Percentiles rank a stretch among this genome's conserved stretches.
Conservation (phyloP, 108 stramenopile species). For the Nitzschia sp. region DNA sequence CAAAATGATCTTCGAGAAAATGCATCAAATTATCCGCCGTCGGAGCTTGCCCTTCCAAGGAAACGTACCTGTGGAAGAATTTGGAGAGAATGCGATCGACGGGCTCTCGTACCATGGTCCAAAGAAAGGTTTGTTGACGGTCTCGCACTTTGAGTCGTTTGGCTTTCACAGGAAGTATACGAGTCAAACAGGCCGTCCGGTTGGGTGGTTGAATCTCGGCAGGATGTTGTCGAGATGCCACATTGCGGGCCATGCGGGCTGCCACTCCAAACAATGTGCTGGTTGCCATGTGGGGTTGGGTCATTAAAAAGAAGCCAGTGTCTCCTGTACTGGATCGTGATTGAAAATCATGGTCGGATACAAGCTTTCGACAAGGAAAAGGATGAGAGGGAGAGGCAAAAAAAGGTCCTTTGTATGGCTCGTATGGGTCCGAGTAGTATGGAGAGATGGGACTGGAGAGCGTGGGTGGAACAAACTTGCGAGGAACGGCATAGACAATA, state of each 20-base stretch:
- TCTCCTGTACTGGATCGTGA: conserved; percentile 9
- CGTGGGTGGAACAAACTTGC: conserved; percentile 11
- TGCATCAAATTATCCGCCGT: conserved; percentile 15
- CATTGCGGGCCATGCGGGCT: conserved; percentile 27
- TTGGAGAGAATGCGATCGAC: conserved; percentile 32
- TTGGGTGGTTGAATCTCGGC: neutral
- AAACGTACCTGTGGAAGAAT: conserved; percentile 27
- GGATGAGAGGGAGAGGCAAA: conserved; percentile 26
- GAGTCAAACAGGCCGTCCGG: conserved; percentile 18
- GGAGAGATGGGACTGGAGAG: conserved; percentile 35
- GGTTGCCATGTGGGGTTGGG: conserved; percentile 31
- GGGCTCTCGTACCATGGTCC: conserved; percentile 51
- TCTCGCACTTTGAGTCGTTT: conserved; percentile 18
- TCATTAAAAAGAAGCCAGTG: conserved; percentile 34
- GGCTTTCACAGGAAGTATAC: conserved; percentile 18
- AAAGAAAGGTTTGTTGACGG: conserved; percentile 33
- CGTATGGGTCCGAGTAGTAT: conserved; percentile 11
- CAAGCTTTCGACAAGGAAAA: conserved; percentile 30
- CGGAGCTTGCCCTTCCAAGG: neutral
- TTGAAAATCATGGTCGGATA: neutral
- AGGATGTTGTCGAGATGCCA: conserved; percentile 4
- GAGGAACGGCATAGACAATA: neutral
- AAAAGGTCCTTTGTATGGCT: conserved; percentile 27
- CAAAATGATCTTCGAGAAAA: conserved; percentile 11
- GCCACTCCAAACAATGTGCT: conserved; percentile 34